Base-by-base conservation (phyloP, 306 rosid species). In the Vigna reflexopilosa region DNA sequence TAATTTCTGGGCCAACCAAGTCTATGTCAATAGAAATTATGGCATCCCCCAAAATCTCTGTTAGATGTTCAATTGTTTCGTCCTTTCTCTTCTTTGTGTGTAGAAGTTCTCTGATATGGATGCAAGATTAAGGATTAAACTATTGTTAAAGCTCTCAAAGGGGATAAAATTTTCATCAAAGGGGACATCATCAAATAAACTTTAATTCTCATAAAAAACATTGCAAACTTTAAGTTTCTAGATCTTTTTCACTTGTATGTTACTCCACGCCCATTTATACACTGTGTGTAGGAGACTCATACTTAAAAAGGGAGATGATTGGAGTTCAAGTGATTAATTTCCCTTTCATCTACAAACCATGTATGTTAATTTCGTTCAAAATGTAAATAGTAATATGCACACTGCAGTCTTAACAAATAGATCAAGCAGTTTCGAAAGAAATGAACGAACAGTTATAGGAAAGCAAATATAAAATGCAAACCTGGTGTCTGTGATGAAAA, bases 401-500 rank as follows among this genome's bases (percentile, higher is more conserved):
- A 58, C 48, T 7, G 12, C 16, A 58, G 12, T 66, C 59, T 54
- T 45, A 38, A 52, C 34, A 28, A 52, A 64, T 47, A 14, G 7
- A 72, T 72, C 16, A 71, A 30, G 24, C 54, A 63, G 59, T 57
- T 67, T 73, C 45, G 52, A 67, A 7, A 51, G 19, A 45, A 67
- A 54, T 19, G 13, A 51, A 55, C 47, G 28, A 38, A 44, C n/a
- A 71, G 58, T 19, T 28, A 73, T 38, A 52, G 17, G 54, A 61
- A 58, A 36, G 68, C 14, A 61, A 67, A 62, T 56, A 49, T 63
- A 79, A 81, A 77, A 82, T 50, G 64, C 26, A 15, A 77, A 92
- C 98, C 98, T 95, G 82, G 89, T 79, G 70, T 95, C 99, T 28
- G 93, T 87, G 90, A 95, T 81, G 89, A 95, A 91, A 89, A 95